A percentile compares a stretch with the other conserved stretches of the same genome.
Evolutionary conservation across 352 stramenopile species (phyloP).

Genomic region (Phytophthora brassicae): DNA sequence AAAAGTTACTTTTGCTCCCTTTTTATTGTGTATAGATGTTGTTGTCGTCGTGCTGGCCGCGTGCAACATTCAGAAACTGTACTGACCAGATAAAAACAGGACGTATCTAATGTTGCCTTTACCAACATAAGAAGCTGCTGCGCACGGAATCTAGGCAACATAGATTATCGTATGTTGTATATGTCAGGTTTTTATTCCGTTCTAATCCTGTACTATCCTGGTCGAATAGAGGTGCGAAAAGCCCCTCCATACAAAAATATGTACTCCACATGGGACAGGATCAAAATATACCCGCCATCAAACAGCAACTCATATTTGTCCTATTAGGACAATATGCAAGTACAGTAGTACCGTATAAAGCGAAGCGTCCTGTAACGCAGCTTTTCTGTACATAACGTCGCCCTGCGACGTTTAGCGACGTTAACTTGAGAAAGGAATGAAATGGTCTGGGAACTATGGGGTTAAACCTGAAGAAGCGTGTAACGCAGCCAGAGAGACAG

Average conservation of each 20-base stretch:
- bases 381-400: no score
- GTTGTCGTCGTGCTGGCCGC: no score
- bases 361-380: no score
- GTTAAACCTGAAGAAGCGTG: no score
- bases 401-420: no score
- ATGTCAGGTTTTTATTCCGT: not conserved
- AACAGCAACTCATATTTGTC: no score
- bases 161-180: not conserved
- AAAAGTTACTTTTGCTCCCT: not conserved
- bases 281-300: conserved; percentile 13
- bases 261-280: conserved; percentile 10
- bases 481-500: no score
- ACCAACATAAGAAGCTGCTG: not conserved
- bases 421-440: no score
- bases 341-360: no score
- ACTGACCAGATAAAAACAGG: conserved; percentile 1
- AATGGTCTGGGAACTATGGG: not conserved
- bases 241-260: conserved; percentile 7
- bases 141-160: not conserved
- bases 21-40: not conserved
- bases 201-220: not conserved
- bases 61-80: conserved; percentile 1
- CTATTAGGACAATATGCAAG: no score
- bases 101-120: conserved; percentile 1
- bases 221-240: not conserved